A percentile compares a stretch with the other conserved stretches of the same genome.
Conservation (phyloP, 441 rosid genomes). For the California macrophylla region DNA sequence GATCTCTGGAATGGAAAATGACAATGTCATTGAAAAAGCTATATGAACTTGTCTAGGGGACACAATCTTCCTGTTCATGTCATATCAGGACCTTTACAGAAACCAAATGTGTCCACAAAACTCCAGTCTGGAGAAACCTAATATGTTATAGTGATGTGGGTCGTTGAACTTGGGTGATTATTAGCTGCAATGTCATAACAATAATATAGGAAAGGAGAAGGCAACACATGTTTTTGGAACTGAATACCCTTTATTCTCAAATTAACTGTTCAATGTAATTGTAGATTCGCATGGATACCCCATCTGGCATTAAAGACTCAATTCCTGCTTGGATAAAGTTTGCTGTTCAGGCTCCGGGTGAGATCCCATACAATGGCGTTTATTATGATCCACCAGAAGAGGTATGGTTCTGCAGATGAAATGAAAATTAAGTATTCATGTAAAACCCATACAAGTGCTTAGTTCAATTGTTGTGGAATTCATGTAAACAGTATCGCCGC, state of each 20-base stretch:
- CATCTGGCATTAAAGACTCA: constrained; percentile 87
- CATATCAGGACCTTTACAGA: neutral
- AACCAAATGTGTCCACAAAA: neutral
- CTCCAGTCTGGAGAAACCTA: neutral
- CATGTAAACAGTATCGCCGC: neutral
- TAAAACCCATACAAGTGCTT: neutral
- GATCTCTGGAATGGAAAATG: neutral
- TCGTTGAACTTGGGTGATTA: neutral
- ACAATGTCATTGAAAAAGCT: neutral
- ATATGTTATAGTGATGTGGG: neutral
- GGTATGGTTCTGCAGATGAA: constrained; percentile 32
- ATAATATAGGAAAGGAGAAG: neutral
- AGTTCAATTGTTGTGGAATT: constrained; percentile 3
- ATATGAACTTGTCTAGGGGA: neutral
- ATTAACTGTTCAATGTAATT: constrained; percentile 19
- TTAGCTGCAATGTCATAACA: neutral
- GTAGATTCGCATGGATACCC: constrained; percentile 92
- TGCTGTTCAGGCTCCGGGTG: constrained; percentile 87
- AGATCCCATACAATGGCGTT: constrained; percentile 85
- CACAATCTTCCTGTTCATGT: neutral
- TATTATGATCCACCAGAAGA: constrained; percentile 92
- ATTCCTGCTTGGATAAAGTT: constrained; percentile 99
- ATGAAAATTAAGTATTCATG: neutral
- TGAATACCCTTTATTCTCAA: constrained; percentile 5
- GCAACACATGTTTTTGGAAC: constrained; percentile 8